Base-by-base conservation (phyloP, 768 basidiomycete genomes). In the Lactarius sanguifluus region DNA sequence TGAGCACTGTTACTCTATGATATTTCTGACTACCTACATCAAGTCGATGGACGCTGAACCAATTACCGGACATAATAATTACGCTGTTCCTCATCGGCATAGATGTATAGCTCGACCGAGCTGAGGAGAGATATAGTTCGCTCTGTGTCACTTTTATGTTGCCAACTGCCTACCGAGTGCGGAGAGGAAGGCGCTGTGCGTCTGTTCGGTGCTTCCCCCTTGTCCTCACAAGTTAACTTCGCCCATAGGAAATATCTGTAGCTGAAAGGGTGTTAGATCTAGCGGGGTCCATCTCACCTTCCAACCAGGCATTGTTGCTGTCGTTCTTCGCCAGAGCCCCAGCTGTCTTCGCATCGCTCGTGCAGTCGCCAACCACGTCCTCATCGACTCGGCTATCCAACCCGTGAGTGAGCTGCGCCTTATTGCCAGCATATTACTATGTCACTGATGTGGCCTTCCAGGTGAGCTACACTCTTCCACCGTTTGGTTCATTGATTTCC, bases 301-400 rank as follows among this genome's bases (percentile, higher is more conserved):
- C 78, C 58, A 85, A 86, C 69, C 84, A 86, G 72, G 78, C 80
- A 2, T 77, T 77, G 56, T 69, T 87, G 7, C 59, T 89, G 20
- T 80, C 81, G 4, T 76, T 86, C 59, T 77, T 92, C 25, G 79
- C 80, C 9, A 77, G 77, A 59, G 83, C 34, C 79, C 79, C 13
- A 80, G 79, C 25, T 79, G 83, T 43, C 78, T 78, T 59, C 82
- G 83, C 16, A 83, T 92, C 56, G 85, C 86, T 20, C 81, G 83
- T 58, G 82, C 80, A 74, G 74, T 89, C 36, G 86, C 89, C 1
- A 79, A 85, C 65, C 75, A 78, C 3, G 72, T 86, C 41, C 75
- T 90, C 30, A 75, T 75, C 1, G 72, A 77, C 34, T 72, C 74
- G 16, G 16, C n/a, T 15, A 23, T 61, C 34, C 47, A 34, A n/a